A percentile compares a stretch with the other conserved stretches of the same genome.
Conservation (phyloP, 441 rosid species). For the Arabidopsis hybrid region DNA sequence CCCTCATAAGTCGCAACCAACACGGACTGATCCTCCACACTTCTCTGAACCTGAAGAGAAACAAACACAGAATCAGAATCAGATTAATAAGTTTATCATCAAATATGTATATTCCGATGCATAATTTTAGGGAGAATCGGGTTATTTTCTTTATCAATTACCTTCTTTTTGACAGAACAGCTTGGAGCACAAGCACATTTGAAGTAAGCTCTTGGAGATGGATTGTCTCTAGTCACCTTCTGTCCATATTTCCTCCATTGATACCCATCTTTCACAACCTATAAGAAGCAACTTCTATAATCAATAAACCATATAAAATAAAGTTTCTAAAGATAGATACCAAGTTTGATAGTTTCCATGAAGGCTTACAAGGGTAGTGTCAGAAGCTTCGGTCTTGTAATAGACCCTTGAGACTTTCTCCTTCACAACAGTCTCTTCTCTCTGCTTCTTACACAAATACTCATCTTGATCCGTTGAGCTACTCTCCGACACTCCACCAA, state of each 20-base stretch:
- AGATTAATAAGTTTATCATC: conserved; percentile 3
- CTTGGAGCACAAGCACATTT: conserved; percentile 95
- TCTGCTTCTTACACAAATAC: conserved; percentile 67
- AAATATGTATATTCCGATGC: neutral
- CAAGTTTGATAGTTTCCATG: neutral
- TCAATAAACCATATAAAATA: conserved; percentile 19
- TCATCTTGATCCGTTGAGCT: conserved; percentile 92
- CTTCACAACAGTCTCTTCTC: conserved; percentile 68
- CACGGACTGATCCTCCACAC: conserved; percentile 83
- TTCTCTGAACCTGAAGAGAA: conserved; percentile 83
- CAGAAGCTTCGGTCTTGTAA: conserved; percentile 72
- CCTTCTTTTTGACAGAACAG: conserved; percentile 99
- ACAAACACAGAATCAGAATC: conserved; percentile 10
- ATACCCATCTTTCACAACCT: conserved; percentile 97
- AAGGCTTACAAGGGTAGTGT: conserved; percentile 75
- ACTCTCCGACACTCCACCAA: conserved; percentile 76
- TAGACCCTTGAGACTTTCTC: conserved; percentile 68
- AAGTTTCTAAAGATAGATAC: neutral
- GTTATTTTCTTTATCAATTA: conserved; percentile 22
- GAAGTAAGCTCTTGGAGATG: conserved; percentile 98
- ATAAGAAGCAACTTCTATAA: conserved; percentile 17
- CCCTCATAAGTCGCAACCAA: conserved; percentile 97
- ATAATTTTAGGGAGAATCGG: neutral
- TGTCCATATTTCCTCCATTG: conserved; percentile 99
- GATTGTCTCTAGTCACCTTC: conserved; percentile 97